phyloP scores from a whole-genome alignment of 768 basidiomycete genomes.

The Chiua virens region DNA sequence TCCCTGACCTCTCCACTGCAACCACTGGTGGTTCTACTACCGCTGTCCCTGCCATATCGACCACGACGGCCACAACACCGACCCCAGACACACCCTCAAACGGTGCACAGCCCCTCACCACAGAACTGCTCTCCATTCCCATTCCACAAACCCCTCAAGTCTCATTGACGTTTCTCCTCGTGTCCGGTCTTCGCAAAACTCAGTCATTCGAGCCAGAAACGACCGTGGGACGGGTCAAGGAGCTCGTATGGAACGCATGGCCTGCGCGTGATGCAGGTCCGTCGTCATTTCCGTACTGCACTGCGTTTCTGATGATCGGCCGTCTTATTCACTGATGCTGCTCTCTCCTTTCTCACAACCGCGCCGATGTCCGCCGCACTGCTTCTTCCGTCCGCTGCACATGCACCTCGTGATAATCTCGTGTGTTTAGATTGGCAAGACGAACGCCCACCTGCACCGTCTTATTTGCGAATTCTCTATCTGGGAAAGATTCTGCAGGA shows the following conservation, averaged over 20 bases:
- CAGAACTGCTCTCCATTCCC: too few species aligned
- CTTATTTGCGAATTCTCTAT: slow-evolving; percentile 73
- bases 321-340: slow-evolving; percentile 2
- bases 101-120: slow-evolving; percentile 1
- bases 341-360: neutral
- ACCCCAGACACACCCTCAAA: slow-evolving; percentile 2
- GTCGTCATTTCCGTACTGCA: slow-evolving; percentile 9
- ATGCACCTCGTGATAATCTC: too few species aligned
- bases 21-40: slow-evolving; percentile 2
- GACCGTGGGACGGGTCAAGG: slow-evolving; percentile 76
- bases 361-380: neutral
- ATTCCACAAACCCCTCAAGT: slow-evolving; percentile 65
- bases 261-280: slow-evolving; percentile 52
- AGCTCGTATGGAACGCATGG: slow-evolving; percentile 84
- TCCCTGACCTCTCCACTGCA: neutral
- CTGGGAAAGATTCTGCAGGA: slow-evolving; percentile 82
- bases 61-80: neutral
- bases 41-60: neutral
- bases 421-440: slow-evolving; percentile 65
- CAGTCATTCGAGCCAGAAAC: slow-evolving; percentile 77
- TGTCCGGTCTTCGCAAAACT: slow-evolving; percentile 64
- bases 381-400: neutral
- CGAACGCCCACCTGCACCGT: slow-evolving; percentile 74
- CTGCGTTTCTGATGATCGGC: slow-evolving; percentile 13
- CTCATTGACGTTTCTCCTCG: slow-evolving; percentile 68